Base-by-base conservation (phyloP, 768 basidiomycete species). In the Leucocoprinus sp. region DNA sequence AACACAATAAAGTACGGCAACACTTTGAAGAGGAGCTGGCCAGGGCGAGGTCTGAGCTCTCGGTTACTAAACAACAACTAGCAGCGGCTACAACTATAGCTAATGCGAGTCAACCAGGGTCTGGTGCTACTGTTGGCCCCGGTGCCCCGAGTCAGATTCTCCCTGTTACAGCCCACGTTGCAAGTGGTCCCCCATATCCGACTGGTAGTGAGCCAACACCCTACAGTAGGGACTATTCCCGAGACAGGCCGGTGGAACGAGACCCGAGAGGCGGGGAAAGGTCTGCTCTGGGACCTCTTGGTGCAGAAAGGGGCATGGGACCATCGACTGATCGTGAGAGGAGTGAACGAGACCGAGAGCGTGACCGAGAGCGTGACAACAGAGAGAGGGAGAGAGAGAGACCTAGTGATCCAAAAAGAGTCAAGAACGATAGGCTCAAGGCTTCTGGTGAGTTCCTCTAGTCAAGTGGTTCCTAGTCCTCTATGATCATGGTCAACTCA, bases 21-120 rank as follows among this genome's bases (percentile, higher is more conserved):
- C 80, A 84, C 57, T 95, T 90, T 56, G 93, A 96, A 57, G 82
- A 87, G 2, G 93, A 96, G 53, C 68, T 95, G 26, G 40, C 34
- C n/a, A 51, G 46, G 66, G 68, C 4, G 74, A 82, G 24, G 72
- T 91, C 9, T 75, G 90, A 19, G 66, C 75, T 3, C 86, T 91
- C 58, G 67, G 86, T 26, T 72, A 82, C 47, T 64, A 72, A 1
- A 56, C 55, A 43, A 54, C 53, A 17, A 48, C 56, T 34, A 43
- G 52, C 52, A 3, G 54, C 56, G 6, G 50, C 52, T 37, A 45
- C 39, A 37, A 50, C 34, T 28, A 41, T 41, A 27, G 52, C 48
- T n/a, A 46, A 38, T 21, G n/a, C n/a, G n/a, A n/a, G n/a, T n/a
- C n/a, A n/a, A n/a, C n/a, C n/a, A n/a, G n/a, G 48, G 43, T 4